These are phyloP conservation scores for Rubroboletus pulcherrimus DNA, from an alignment of 768 basidiomycete species.

Conservation along the genomic window DNA sequence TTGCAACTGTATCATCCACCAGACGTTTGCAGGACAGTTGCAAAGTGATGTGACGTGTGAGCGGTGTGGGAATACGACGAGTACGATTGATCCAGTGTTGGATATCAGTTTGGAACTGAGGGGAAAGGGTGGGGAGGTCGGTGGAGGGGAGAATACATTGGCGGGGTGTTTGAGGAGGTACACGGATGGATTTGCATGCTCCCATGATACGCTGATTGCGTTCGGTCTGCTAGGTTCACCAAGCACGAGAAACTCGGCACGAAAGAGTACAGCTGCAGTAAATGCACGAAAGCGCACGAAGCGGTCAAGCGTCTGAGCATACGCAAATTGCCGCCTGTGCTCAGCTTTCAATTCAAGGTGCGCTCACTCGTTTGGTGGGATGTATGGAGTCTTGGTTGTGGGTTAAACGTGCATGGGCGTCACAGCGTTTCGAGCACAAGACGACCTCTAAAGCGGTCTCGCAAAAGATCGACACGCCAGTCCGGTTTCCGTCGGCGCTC, in stretches of 20 bases:
- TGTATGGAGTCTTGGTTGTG: too few species aligned
- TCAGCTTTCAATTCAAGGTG: conserved; percentile 93
- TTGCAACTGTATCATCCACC: conserved; percentile 90
- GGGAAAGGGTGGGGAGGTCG: conserved; percentile 42
- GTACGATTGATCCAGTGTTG: conserved; percentile 83
- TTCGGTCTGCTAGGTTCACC: conserved; percentile 57
- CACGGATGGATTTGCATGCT: conserved; percentile 5
- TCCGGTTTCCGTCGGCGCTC: conserved; percentile 77
- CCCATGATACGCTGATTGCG: neutral
- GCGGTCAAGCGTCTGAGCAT: conserved; percentile 85
- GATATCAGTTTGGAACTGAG: conserved; percentile 87
- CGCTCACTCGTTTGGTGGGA: neutral
- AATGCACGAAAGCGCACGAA: conserved; percentile 74
- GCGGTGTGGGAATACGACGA: conserved; percentile 73
- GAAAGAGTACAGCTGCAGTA: conserved; percentile 81
- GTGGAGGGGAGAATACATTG: conserved; percentile 61
- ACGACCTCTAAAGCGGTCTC: conserved; percentile 66
- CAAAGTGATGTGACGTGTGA: conserved; percentile 91
- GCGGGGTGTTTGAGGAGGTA: conserved; percentile 73
- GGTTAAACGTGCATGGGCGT: neutral
- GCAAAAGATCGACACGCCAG: conserved; percentile 78
- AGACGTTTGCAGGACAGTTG: conserved; percentile 80
- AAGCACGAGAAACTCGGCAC: conserved; percentile 78
- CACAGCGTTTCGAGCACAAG: conserved; percentile 89
- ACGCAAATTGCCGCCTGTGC: conserved; percentile 78